Evolutionary conservation across 805 yeast genomes (phyloP).

Genomic region (Lipomyces orientalis): DNA sequence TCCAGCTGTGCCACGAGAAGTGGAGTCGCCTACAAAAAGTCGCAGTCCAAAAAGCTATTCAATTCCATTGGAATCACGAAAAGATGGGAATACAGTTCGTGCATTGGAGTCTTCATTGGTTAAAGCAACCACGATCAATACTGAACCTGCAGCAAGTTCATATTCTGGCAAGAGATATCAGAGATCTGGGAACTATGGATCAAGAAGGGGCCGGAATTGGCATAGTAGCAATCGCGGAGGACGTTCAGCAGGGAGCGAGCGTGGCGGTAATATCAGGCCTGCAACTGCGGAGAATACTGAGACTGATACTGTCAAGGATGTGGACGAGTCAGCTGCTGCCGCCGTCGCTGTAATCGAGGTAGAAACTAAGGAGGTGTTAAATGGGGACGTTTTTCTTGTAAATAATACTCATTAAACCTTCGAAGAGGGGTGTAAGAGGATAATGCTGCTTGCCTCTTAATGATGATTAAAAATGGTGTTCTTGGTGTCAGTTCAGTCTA

Average conservation of each 20-base stretch:
- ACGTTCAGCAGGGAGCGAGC: background rate
- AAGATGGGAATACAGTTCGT: background rate
- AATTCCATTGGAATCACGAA: background rate
- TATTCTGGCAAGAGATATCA: constrained; percentile 5
- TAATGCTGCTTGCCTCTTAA: background rate
- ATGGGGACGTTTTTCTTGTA: background rate
- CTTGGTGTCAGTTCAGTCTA: background rate
- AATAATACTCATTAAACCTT: background rate
- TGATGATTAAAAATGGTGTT: background rate
- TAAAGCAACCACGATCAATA: constrained; percentile 3
- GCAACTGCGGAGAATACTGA: background rate
- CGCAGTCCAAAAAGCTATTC: constrained; percentile 1
- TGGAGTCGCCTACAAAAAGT: background rate
- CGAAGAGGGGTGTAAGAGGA: background rate
- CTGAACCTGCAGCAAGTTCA: background rate
- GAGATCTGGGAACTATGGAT: constrained; percentile 2
- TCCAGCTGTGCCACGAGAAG: background rate
- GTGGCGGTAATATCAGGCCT: background rate
- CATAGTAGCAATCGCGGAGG: background rate
- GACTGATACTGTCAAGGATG: background rate
- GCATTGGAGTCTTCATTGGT: background rate
- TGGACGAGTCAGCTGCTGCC: background rate
- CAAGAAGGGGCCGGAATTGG: constrained; percentile 5
- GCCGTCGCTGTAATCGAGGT: background rate
- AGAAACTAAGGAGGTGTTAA: background rate